phyloP scores from a whole-genome alignment of 2,329 filamentous ascomycete genomes.

The Lasiodiplodia theobromae region DNA sequence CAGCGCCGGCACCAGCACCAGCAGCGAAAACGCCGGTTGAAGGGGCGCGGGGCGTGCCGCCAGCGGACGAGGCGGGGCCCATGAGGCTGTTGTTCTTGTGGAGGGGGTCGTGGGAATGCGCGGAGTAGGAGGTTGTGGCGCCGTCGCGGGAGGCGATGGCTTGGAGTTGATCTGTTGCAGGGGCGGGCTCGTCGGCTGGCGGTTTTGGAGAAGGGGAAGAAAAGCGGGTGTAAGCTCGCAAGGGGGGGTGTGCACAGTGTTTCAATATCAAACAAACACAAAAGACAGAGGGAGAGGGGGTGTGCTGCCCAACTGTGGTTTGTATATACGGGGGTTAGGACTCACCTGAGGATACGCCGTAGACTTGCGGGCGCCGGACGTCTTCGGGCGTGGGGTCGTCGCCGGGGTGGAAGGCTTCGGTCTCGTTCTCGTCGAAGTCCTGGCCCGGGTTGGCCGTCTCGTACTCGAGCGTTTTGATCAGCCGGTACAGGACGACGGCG shows the following conservation, averaged over 20 bases:
- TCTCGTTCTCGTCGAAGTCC: constrained; percentile 50
- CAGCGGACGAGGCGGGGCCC: no score
- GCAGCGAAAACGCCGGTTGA: no score
- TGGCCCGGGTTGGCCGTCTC: constrained; percentile 51
- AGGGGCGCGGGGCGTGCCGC: no score
- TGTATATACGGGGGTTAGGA: background rate
- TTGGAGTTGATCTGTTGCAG: background rate
- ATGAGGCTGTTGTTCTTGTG: background rate
- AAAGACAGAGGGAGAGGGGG: background rate
- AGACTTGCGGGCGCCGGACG: constrained; percentile 5
- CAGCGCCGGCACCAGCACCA: no score
- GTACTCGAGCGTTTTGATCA: constrained; percentile 51
- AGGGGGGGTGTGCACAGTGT: no score
- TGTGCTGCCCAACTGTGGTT: background rate
- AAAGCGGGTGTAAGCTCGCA: no score
- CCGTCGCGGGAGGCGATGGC: background rate
- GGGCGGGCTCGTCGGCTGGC: background rate
- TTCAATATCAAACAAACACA: no score
- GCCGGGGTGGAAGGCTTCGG: constrained; percentile 44
- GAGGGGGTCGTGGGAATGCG: background rate
- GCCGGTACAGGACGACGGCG: constrained; percentile 47
- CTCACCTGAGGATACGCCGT: background rate
- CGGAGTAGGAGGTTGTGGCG: background rate
- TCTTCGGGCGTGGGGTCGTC: constrained; percentile 37
- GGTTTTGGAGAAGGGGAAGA: background rate